Percentiles rank a stretch among this genome's conserved stretches.
Evolutionary conservation across 352 stramenopile genomes (phyloP).

Genomic region (Halophytophthora batemanensis): DNA sequence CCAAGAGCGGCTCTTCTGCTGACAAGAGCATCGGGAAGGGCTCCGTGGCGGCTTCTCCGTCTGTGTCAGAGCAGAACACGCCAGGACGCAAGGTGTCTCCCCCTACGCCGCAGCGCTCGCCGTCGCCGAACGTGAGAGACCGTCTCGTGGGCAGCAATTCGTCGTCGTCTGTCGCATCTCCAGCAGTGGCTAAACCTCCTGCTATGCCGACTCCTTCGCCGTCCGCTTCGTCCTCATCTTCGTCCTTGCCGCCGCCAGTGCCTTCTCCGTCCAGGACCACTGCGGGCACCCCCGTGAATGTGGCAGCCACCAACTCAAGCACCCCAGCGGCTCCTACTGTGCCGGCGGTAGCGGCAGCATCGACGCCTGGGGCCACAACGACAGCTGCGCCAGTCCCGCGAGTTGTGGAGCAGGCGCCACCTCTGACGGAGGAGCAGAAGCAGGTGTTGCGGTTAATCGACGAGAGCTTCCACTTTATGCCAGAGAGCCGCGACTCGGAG

Average conservation of each 20-base stretch:
- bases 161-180: slow-evolving; percentile 35
- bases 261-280: slow-evolving; percentile 19
- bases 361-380: slow-evolving; percentile 20
- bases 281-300: slow-evolving; percentile 1
- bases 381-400: neutral
- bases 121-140: slow-evolving; percentile 29
- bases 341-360: slow-evolving; percentile 16
- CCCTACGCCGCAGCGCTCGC: slow-evolving; percentile 32
- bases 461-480: slow-evolving; percentile 91
- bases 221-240: slow-evolving; percentile 16
- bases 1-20: slow-evolving; percentile 38
- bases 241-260: slow-evolving; percentile 28
- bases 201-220: slow-evolving; percentile 22
- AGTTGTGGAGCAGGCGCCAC: slow-evolving; percentile 36
- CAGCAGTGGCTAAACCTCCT: slow-evolving; percentile 22
- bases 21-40: slow-evolving; percentile 31
- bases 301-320: slow-evolving; percentile 5
- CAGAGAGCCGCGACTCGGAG: slow-evolving; percentile 88
- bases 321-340: slow-evolving; percentile 13
- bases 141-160: slow-evolving; percentile 22
- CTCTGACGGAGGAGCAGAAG: slow-evolving; percentile 76
- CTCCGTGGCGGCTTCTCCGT: slow-evolving; percentile 30
- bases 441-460: slow-evolving; percentile 81
- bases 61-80: slow-evolving; percentile 27
- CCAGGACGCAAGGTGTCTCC: slow-evolving; percentile 33